Evolutionary conservation across 306 rosid genomes (phyloP), one percentile per base, ranked within the genome.

Genomic region (Cucumis cinereus): DNA sequence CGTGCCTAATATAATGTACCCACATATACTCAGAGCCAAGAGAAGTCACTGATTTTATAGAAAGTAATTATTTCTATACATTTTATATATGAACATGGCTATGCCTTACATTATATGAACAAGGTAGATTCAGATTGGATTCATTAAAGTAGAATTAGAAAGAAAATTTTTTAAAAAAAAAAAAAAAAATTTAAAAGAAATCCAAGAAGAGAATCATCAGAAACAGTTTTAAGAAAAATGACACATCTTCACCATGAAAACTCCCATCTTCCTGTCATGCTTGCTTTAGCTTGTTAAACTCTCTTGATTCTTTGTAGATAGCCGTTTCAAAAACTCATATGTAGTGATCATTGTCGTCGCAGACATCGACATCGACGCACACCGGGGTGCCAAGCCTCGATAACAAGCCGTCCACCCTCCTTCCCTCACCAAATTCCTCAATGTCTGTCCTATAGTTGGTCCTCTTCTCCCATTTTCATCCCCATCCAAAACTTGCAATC

Each of bases 341-440:
- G 98, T 90, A 53, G 98, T 92, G 90, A 92, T 92, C 96, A 92
- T 92, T 54, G 96, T 92, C 10, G 98, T 92, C 26, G 98, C 98
- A 74, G 98, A 92, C 84, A 92, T 77, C 2, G 98, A 90, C 96
- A 90, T 90, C 7, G 96, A 89, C 43, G 93, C 94, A 87, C 98
- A 92, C 11, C 98, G 82, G 9, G 94, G 96, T 77, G 94, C 98
- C 84, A 92, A 82, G 12, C 98, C 98, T 89, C 91, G 82, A 77
- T 90, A 92, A 83, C 96, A 92, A 23, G 98, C 96, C 81, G 62
- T 66, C 98, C 98, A 92, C 17, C 96, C 96, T 4, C 98, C 98
- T 83, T 90, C 96, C 87, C 75, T 89, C 3, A 92, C 89, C 85
- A 92, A 77, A 81, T 85, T 89, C 83, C 96, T 84, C 55, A 88